Conservation (phyloP, 345 rosid species). For the Eucalyptus polybractea region DNA sequence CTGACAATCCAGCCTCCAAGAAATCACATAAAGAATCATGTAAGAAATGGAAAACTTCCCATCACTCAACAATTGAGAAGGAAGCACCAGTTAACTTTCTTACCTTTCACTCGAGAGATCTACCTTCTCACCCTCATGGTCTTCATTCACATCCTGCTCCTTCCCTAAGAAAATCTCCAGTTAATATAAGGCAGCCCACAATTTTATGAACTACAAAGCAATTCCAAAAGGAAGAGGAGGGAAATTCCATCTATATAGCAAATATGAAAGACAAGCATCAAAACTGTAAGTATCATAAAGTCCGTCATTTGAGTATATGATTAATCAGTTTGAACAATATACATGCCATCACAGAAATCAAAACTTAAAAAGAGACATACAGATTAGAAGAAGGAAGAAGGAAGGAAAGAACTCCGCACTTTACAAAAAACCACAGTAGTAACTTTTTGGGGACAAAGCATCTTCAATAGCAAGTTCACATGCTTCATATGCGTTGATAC, state of each 20-base stretch:
- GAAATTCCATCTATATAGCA: neutral
- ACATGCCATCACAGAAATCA: neutral
- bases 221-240: neutral
- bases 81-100: neutral
- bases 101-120: conserved; percentile 28
- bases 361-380: neutral
- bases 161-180: conserved; percentile 3
- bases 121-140: conserved; percentile 10
- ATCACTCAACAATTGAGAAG: neutral
- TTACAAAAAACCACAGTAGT: neutral
- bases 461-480: neutral
- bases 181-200: neutral
- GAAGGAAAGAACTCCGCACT: neutral
- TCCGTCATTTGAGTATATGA: neutral
- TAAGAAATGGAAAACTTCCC: neutral
- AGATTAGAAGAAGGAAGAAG: neutral
- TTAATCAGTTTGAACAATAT: neutral
- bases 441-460: neutral
- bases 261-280: neutral
- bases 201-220: neutral
- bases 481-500: neutral
- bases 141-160: conserved; percentile 3
- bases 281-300: neutral
- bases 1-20: neutral
- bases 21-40: neutral